Evolutionary conservation across 2,329 filamentous ascomycete species (phyloP), one percentile per base, ranked within the genome.

Genomic region (Lecanosticta acicola): DNA sequence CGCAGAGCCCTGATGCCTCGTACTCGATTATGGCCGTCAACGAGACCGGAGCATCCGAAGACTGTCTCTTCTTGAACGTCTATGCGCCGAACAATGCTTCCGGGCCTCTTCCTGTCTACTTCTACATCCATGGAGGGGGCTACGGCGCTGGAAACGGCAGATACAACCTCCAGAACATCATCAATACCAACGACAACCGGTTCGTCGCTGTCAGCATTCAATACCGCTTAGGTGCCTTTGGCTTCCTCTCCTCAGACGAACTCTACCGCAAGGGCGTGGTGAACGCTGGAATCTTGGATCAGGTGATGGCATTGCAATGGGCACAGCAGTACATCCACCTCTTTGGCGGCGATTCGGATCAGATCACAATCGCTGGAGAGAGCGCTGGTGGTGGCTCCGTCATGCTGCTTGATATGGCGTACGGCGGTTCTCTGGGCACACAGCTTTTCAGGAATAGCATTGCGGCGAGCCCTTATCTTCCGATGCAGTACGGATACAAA

Each of bases 401-500:
- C 2, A 68, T 69, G 68, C 56, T 68, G 7, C 66, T 62, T 9
- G 53, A 59, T 37, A 59, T 59, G 48, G 56, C 57, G 3, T 58
- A 59, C 32, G 56, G 55, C 10, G 56, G 57, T n/a, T 43, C 54
- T 7, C 39, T 59, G 16, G 59, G 58, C 13, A 52, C 50, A n/a
- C 43, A 49, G 14, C 49, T 61, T 4, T 61, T 62, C 46, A 46
- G 36, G 18, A 55, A 68, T 58, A 50, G 50, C 39, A 64, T 70
- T 20, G 61, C 72, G 1, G 66, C 68, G 1, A 73, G 68, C 7
- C 77, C 43, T 14, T 81, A 76, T 51, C 66, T 78, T 8, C 75
- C 77, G 37, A 72, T 73, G 43, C 74, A 79, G 50, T 78, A 78
- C 57, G 65, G 63, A 11, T 77, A 73, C 54, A 66, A 72, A 40